These are phyloP conservation scores for Populus pruinosa DNA, from an alignment of 345 rosid genomes.

Conservation along the genomic window DNA sequence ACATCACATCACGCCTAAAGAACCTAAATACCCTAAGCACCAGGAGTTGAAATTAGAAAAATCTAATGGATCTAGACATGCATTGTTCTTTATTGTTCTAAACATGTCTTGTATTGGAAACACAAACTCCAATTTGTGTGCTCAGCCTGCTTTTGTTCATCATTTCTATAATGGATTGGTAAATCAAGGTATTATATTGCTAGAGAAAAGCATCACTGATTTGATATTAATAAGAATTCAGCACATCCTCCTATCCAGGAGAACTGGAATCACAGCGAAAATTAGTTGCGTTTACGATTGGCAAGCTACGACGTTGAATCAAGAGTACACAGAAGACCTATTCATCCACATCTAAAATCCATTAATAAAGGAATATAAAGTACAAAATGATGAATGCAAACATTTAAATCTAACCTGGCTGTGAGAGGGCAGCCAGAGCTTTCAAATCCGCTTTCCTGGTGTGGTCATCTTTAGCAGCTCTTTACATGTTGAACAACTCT, in stretches of 20 bases:
- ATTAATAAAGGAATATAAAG: background rate
- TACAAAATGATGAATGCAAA: background rate
- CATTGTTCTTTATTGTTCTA: background rate
- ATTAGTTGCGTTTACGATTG: background rate
- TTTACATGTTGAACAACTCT: constrained; percentile 74
- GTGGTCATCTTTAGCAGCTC: constrained; percentile 66
- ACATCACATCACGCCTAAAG: background rate
- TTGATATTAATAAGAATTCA: background rate
- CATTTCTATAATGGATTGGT: background rate
- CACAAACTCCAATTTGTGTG: background rate
- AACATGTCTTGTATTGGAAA: background rate
- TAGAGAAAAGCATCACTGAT: background rate
- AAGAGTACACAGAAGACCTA: background rate
- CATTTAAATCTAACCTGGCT: constrained; percentile 40
- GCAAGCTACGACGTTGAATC: background rate
- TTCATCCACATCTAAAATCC: background rate
- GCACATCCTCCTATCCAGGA: no score
- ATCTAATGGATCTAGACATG: no score
- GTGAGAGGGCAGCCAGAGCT: constrained; percentile 70
- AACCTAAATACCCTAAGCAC: background rate
- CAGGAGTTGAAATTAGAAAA: background rate
- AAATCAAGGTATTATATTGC: background rate
- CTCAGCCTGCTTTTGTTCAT: background rate
- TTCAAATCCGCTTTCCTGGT: constrained; percentile 78
- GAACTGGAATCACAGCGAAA: no score